These are phyloP conservation scores for Plenodomus lindquistii DNA, from an alignment of 2,329 filamentous ascomycete genomes.

Conservation along the genomic window DNA sequence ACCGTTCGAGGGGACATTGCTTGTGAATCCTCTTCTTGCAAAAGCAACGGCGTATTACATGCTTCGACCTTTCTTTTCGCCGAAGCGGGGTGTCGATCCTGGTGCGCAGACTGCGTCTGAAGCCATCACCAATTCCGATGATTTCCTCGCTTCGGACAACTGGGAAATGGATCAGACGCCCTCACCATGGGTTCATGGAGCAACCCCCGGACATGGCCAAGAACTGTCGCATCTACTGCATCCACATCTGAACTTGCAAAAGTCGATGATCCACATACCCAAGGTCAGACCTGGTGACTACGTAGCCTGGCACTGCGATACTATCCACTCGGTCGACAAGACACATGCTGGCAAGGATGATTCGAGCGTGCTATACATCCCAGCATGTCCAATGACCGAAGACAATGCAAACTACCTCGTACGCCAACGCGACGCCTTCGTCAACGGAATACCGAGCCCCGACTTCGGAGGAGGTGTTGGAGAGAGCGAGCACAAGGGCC, in stretches of 20 bases:
- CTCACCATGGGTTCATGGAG: slow-evolving; percentile 69
- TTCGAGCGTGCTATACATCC: slow-evolving; percentile 87
- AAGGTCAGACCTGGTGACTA: slow-evolving; percentile 72
- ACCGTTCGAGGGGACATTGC: slow-evolving; percentile 76
- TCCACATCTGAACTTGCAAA: slow-evolving; percentile 68
- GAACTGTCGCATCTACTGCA: slow-evolving; percentile 68
- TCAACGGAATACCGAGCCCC: slow-evolving; percentile 58
- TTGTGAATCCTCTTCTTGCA: slow-evolving; percentile 77
- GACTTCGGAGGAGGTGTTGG: slow-evolving; percentile 65
- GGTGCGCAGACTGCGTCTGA: slow-evolving; percentile 39
- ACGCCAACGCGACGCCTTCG: slow-evolving; percentile 72
- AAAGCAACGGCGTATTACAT: slow-evolving; percentile 79
- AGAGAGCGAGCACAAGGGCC: slow-evolving; percentile 57
- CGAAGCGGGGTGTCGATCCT: slow-evolving; percentile 46
- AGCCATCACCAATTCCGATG: slow-evolving; percentile 34
- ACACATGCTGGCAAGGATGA: slow-evolving; percentile 72
- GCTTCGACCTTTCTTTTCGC: slow-evolving; percentile 80
- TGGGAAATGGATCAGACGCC: slow-evolving; percentile 62
- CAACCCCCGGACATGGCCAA: slow-evolving; percentile 68
- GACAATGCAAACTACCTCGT: slow-evolving; percentile 72
- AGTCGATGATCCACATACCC: slow-evolving; percentile 74
- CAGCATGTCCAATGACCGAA: slow-evolving; percentile 78
- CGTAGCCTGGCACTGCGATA: slow-evolving; percentile 79
- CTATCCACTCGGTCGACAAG: slow-evolving; percentile 82
- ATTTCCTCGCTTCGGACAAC: slow-evolving; percentile 59